Conservation (phyloP, 306 rosid genomes). For the Trifolium subterraneum region DNA sequence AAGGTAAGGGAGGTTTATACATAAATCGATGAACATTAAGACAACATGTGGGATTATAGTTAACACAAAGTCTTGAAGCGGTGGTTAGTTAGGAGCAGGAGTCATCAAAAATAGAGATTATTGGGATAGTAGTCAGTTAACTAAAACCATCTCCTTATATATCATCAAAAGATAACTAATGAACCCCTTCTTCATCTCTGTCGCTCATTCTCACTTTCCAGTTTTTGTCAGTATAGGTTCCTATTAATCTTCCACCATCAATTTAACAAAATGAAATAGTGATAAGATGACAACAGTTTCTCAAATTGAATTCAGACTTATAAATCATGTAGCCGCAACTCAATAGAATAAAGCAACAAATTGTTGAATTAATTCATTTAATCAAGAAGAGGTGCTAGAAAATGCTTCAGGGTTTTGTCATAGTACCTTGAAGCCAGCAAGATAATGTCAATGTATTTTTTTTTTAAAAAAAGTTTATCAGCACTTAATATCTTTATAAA, state of each 20-base stretch:
- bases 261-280: constrained; percentile 21
- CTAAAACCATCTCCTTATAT: not conserved
- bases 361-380: constrained; percentile 17
- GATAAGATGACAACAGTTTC: not conserved
- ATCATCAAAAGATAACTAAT: not conserved
- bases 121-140: not conserved
- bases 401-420: constrained; percentile 16
- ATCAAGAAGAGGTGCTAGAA: constrained; percentile 20
- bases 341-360: not conserved
- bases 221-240: not conserved
- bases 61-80: not conserved
- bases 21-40: not conserved
- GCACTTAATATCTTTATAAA: constrained; percentile 5
- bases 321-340: constrained; percentile 18
- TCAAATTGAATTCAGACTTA: constrained; percentile 30
- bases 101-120: not conserved
- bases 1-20: not conserved
- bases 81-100: not conserved
- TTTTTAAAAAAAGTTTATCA: not conserved
- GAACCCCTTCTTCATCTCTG: not conserved
- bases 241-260: not conserved
- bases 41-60: not conserved
- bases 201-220: not conserved
- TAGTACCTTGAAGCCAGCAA: constrained; percentile 8
- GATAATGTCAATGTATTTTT: not conserved